A percentile compares a stretch with the other conserved stretches of the same genome.
These are phyloP conservation scores for Fistulinella prunicolor DNA, from an alignment of 768 basidiomycete species.

Conservation along the genomic window DNA sequence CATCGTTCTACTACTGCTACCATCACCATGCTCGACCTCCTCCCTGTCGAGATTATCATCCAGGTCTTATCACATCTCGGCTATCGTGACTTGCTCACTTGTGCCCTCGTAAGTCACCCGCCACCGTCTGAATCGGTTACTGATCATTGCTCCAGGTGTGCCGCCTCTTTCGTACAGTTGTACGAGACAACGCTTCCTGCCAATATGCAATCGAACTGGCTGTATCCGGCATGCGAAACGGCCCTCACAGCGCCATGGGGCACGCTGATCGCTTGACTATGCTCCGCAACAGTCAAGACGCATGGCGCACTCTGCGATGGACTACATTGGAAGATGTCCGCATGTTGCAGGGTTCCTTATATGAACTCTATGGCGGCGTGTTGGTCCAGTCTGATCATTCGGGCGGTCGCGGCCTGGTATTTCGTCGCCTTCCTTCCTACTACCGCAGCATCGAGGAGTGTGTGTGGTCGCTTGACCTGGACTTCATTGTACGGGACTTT, in stretches of 20 bases:
- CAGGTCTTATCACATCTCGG: slow-evolving; percentile 19
- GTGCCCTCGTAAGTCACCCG: slow-evolving; percentile 22
- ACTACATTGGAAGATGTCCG: slow-evolving; percentile 30
- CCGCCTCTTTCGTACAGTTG: slow-evolving; percentile 25
- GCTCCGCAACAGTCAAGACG: slow-evolving; percentile 38
- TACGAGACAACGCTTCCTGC: slow-evolving; percentile 32
- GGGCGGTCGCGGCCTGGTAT: slow-evolving; percentile 34
- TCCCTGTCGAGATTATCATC: slow-evolving; percentile 27
- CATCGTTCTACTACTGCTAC: not conserved
- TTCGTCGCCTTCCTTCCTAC: slow-evolving; percentile 49
- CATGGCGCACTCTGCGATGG: slow-evolving; percentile 42
- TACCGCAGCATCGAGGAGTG: slow-evolving; percentile 45
- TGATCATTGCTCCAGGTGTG: slow-evolving; percentile 33
- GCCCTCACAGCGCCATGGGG: slow-evolving; percentile 27
- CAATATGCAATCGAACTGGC: slow-evolving; percentile 47
- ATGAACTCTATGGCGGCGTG: slow-evolving; percentile 60
- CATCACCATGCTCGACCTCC: slow-evolving; percentile 7
- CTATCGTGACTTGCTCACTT: slow-evolving; percentile 27
- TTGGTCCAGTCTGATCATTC: slow-evolving; percentile 39
- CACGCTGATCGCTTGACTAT: slow-evolving; percentile 36
- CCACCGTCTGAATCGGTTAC: not conserved
- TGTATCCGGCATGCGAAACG: slow-evolving; percentile 41
- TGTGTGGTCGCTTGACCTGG: slow-evolving; percentile 41
- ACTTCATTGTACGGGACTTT: slow-evolving; percentile 50
- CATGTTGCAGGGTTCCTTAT: slow-evolving; percentile 45